Evolutionary conservation across 352 stramenopile species (phyloP), one percentile per base, ranked within the genome.

Genomic region (Phytophthora macrochlamydospora): DNA sequence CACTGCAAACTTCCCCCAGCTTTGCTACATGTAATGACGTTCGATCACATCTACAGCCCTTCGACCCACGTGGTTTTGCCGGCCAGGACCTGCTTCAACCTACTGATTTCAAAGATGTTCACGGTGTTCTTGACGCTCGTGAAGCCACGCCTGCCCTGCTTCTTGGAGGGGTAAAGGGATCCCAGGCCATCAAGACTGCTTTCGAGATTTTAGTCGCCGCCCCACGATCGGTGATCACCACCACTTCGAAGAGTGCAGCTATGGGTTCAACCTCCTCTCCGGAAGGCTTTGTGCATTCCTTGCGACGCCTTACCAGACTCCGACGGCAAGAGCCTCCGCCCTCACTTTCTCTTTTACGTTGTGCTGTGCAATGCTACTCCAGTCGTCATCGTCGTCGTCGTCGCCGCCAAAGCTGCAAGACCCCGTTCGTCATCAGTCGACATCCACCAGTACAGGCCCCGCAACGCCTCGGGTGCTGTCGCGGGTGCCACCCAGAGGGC

Each of bases 341-440:
- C 59, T 43, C 53, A 63, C 14, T 49, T 24, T 24, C 18, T 24
- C 18, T 24, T 24, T 24, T 24, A 24, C 18, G 18, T 24, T 24
- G 18, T 24, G 18, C 18, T 24, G 18, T 24, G 18, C 18, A 68
- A 73, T 73, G 65, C 42, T 56, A 24, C 65, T 53, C 11, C 37
- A 35, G 31, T 32, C 60, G 37, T 31, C 61, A 7, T 24, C 43
- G 14, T 12, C 38, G 13, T 51, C 62, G 7, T 40, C 64, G 7
- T 29, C 18, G 18, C 18, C 18, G 18, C 18, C 18, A 24, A 24
- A 24, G 18, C 18, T 24, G 18, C 18, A 24, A 24, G 18, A 24
- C 18, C 18, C 18, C 18, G 18, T 24, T 24, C 18, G 18, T 24
- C 18, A 24, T 24, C 18, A 24, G 18, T 24, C 18, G 18, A 24